Evolutionary conservation across 805 yeast genomes (phyloP).

Genomic region (Candida pseudofarinosa): DNA sequence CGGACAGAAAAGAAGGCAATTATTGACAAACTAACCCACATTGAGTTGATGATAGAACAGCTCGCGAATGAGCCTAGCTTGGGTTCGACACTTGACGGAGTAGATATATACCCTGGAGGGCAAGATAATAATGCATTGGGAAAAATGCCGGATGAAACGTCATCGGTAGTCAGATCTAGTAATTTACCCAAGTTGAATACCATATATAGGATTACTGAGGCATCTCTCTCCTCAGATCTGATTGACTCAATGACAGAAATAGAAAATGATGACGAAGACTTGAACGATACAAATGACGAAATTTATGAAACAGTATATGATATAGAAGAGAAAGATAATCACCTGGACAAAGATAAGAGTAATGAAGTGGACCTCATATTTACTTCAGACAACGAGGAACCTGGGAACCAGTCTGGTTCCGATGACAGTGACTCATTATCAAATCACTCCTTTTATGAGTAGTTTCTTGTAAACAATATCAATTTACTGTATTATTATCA

Average conservation of each 20-base stretch:
- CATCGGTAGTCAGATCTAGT: neutral
- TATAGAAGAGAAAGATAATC: neutral
- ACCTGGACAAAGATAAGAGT: neutral
- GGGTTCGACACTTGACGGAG: slow-evolving; percentile 3
- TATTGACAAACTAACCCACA: slow-evolving; percentile 13
- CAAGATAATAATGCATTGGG: slow-evolving; percentile 3
- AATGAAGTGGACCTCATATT: slow-evolving; percentile 4
- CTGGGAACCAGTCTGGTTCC: neutral
- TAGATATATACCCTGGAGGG: slow-evolving; percentile 5
- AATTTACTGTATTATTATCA: too few relatives aligned
- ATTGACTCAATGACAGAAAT: slow-evolving; percentile 9
- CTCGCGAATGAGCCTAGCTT: neutral
- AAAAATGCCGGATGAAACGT: neutral
- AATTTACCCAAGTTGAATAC: slow-evolving; percentile 5
- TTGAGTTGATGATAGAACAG: slow-evolving; percentile 11
- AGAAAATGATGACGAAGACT: slow-evolving; percentile 5
- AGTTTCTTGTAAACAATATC: too few relatives aligned
- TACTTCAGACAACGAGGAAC: neutral
- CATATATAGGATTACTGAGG: slow-evolving; percentile 20
- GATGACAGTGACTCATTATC: neutral
- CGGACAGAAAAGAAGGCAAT: slow-evolving; percentile 10
- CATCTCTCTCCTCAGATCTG: slow-evolving; percentile 19
- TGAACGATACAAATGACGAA: slow-evolving; percentile 3
- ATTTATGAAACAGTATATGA: slow-evolving; percentile 6
- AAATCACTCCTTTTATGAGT: neutral